Conservation (phyloP, 129 eudicot genomes). For the Arctium minus region DNA sequence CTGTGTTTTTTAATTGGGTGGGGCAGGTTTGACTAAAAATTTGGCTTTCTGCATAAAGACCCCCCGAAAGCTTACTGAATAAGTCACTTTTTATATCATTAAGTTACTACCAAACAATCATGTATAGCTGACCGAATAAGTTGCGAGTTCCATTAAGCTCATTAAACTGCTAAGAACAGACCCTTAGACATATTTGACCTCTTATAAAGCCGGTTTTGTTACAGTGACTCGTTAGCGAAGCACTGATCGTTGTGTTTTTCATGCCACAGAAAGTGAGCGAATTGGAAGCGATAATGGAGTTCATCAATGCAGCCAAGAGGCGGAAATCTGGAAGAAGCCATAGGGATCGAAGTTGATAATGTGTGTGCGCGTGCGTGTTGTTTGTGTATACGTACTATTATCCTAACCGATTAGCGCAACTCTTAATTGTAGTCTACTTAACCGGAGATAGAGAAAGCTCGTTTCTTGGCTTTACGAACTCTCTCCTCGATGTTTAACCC, state of each 20-base stretch:
- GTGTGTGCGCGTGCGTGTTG: constrained; percentile 32
- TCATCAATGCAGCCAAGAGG: constrained; percentile 80
- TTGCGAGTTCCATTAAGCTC: too few species aligned
- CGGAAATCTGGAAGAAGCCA: constrained; percentile 43
- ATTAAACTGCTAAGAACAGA: not conserved
- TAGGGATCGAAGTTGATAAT: constrained; percentile 33
- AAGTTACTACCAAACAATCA: too few species aligned
- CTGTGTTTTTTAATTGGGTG: too few species aligned
- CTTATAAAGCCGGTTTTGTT: not conserved
- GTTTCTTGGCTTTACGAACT: constrained; percentile 24
- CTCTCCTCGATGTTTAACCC: constrained; percentile 33
- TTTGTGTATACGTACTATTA: constrained; percentile 41
- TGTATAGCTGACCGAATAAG: too few species aligned
- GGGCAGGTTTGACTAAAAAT: too few species aligned
- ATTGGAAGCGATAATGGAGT: constrained; percentile 78
- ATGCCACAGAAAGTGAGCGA: constrained; percentile 72
- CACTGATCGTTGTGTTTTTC: not conserved
- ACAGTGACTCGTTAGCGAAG: not conserved
- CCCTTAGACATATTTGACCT: not conserved
- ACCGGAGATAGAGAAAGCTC: constrained; percentile 31
- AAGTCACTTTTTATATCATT: too few species aligned
- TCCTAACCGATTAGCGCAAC: constrained; percentile 53
- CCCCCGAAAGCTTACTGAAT: too few species aligned
- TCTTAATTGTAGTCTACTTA: constrained; percentile 31
- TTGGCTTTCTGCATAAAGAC: too few species aligned